phyloP scores from a whole-genome alignment of 495 filamentous ascomycete species.

The Talaromyces adpressus region DNA sequence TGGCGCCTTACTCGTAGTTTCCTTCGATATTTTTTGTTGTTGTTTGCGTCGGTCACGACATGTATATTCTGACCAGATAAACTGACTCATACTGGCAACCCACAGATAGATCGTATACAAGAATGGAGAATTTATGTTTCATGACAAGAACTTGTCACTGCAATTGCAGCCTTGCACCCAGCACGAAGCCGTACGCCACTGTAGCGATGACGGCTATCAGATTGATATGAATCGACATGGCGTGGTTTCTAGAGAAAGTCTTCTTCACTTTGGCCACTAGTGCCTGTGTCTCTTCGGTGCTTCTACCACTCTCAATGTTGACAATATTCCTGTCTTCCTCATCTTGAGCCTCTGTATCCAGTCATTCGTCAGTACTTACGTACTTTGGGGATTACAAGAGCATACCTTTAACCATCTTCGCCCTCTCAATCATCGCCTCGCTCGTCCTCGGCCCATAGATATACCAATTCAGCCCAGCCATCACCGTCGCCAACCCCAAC shows the following conservation, averaged over 20 bases:
- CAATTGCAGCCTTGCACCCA: conserved; percentile 18
- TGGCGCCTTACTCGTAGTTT: not conserved
- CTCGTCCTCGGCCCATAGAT: conserved; percentile 42
- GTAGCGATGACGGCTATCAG: conserved; percentile 42
- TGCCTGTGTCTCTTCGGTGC: conserved; percentile 18
- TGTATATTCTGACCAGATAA: no score
- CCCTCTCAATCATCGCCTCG: conserved; percentile 32
- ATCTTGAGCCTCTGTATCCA: conserved; percentile 11
- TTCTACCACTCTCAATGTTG: not conserved
- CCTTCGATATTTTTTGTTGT: not conserved
- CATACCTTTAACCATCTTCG: conserved; percentile 30
- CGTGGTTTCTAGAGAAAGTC: conserved; percentile 42
- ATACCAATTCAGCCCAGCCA: conserved; percentile 38
- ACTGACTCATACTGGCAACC: no score
- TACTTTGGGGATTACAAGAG: not conserved
- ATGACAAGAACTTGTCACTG: not conserved
- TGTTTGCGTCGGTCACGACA: not conserved
- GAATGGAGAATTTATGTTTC: not conserved
- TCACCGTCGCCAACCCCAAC: conserved; percentile 28
- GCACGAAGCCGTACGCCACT: conserved; percentile 41
- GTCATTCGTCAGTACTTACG: not conserved
- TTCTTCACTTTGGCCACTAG: conserved; percentile 27
- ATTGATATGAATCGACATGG: conserved; percentile 52
- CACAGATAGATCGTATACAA: not conserved
- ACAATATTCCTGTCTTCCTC: conserved; percentile 12